These are phyloP conservation scores for Rhizophagus prolifer DNA, from an alignment of 192 early-diverging fungal species.

Conservation along the genomic window DNA sequence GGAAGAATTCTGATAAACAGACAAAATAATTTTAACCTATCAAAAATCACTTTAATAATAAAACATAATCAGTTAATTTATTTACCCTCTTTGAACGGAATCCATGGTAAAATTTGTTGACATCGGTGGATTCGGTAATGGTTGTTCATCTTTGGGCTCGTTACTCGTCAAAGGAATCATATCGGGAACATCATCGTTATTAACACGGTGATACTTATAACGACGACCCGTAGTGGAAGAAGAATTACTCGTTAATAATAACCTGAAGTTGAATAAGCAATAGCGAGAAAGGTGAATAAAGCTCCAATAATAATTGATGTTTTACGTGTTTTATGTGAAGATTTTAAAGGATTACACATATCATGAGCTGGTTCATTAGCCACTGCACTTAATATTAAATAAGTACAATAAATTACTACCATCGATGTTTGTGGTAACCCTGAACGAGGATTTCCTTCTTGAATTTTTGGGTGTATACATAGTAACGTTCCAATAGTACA, in stretches of 20 bases:
- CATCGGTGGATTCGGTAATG: neutral
- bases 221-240: slow-evolving; percentile 6
- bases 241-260: slow-evolving; percentile 57
- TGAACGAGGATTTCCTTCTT: slow-evolving; percentile 85
- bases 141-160: slow-evolving; percentile 27
- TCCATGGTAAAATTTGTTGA: slow-evolving; percentile 42
- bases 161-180: slow-evolving; percentile 47
- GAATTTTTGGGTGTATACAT: slow-evolving; percentile 76
- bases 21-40: neutral
- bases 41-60: neutral
- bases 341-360: slow-evolving; percentile 82
- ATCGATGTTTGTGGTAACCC: slow-evolving; percentile 94
- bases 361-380: slow-evolving; percentile 66
- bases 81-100: slow-evolving; percentile 45
- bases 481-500: slow-evolving; percentile 64
- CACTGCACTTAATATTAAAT: slow-evolving; percentile 83
- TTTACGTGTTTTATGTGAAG: slow-evolving; percentile 70
- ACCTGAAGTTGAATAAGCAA: slow-evolving; percentile 89
- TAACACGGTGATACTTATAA: neutral
- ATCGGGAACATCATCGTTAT: neutral
- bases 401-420: slow-evolving; percentile 90
- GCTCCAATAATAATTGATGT: slow-evolving; percentile 84
- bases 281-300: slow-evolving; percentile 89
- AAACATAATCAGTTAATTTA: neutral
- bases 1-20: slow-evolving; percentile 55